These are phyloP conservation scores for Cyclotella baltica DNA, from an alignment of 108 stramenopile species.

Conservation along the genomic window DNA sequence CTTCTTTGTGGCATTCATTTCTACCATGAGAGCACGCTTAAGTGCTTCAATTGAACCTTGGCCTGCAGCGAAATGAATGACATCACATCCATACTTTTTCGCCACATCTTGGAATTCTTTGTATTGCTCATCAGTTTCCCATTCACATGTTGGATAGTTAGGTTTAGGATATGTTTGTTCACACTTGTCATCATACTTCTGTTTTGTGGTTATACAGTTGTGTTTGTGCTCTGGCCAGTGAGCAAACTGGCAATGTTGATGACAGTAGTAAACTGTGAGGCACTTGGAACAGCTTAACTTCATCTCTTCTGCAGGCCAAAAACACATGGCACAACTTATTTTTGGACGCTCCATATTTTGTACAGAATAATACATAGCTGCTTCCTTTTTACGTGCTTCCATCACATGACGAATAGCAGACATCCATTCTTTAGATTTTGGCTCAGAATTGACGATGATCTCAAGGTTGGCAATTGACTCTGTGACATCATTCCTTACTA, in stretches of 20 bases:
- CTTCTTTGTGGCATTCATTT: conserved; percentile 16
- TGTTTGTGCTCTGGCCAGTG: conserved; percentile 21
- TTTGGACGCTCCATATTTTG: conserved; percentile 17
- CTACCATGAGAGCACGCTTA: conserved; percentile 21
- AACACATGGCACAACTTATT: conserved; percentile 29
- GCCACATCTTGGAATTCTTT: conserved; percentile 2
- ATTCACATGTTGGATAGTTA: conserved; percentile 22
- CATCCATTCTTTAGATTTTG: too few species aligned
- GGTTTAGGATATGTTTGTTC: conserved; percentile 5
- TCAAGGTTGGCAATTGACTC: too few species aligned
- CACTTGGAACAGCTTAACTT: conserved; percentile 13
- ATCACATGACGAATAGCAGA: background rate
- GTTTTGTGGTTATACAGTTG: conserved; percentile 12
- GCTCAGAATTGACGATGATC: too few species aligned
- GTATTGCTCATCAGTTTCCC: conserved; percentile 10
- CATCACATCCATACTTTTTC: conserved; percentile 4
- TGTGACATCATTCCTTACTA: too few species aligned
- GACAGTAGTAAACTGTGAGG: conserved; percentile 10
- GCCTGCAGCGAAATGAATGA: background rate
- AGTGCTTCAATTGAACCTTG: background rate
- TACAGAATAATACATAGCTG: conserved; percentile 3
- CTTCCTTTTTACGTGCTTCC: background rate
- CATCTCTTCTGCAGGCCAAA: conserved; percentile 16
- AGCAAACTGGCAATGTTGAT: conserved; percentile 9
- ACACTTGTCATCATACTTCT: background rate